Evolutionary conservation across 768 basidiomycete genomes (phyloP), one percentile per base, ranked within the genome.

Genomic region (Kwoniella shandongensis): DNA sequence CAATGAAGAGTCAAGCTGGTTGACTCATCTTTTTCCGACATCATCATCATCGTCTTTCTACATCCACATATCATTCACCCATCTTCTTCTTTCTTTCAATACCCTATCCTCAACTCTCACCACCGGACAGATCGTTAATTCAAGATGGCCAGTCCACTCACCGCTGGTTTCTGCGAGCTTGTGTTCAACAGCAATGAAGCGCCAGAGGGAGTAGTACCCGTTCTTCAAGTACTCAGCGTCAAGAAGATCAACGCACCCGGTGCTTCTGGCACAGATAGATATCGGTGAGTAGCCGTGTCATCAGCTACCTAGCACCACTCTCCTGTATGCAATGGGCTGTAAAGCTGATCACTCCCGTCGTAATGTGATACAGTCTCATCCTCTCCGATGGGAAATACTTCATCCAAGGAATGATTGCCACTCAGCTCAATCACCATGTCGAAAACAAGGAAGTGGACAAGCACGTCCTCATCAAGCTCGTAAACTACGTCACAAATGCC

Each of bases 351-450:
- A 47, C 23, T 15, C 29, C 4, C 6, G 20, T 18, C 13, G 20
- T 11, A 1, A 26, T 11, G 8, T 0, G 8, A 51, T 35, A 41
- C 30, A 57, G 55, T 12, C 40, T 94, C 58, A 89, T 97, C 76
- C 79, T 97, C 38, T 94, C 91, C 0, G 94, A 98, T 77, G 92
- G 94, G 38, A 80, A 81, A 18, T 79, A 88, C 63, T 96, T 88
- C 74, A 80, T 88, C 45, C 96, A 97, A 75, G 86, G 88, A 23
- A 97, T 99, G 96, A 81, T 98, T 30, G 89, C 92, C 4, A 97
- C 93, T 0, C 88, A 91, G 69, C 82, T 92, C 42, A 97, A 97
- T 68, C 61, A 79, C 6, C 78, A 90, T 62, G 85, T 93, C 13
- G 81, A 86, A 15, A 80, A 84, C 0, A 83, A 84, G 5, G 69